These are phyloP conservation scores for Flaveria linearis DNA, from an alignment of 129 eudicot genomes.

Conservation along the genomic window DNA sequence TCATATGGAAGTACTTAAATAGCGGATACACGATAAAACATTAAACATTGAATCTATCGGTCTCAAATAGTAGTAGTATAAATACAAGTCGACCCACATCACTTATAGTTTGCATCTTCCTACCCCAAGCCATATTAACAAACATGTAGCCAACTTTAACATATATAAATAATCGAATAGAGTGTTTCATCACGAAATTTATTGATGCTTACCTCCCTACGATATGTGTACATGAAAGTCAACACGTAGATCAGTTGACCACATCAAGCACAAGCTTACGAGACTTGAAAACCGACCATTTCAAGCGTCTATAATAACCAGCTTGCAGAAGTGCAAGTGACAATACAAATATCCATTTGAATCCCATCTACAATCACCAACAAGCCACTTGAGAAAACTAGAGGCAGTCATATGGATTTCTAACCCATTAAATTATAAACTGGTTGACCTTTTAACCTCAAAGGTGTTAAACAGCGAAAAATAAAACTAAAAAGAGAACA, in stretches of 20 bases:
- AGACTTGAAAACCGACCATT: constrained; percentile 80
- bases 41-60: not conserved
- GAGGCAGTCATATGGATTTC: not conserved
- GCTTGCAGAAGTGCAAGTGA: constrained; percentile 76
- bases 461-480: not conserved
- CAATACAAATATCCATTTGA: constrained; percentile 80
- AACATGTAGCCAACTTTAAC: constrained; percentile 14
- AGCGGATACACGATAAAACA: not conserved
- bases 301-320: constrained; percentile 66
- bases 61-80: not conserved
- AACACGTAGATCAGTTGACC: constrained; percentile 49
- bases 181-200: constrained; percentile 10
- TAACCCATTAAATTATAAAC: not conserved
- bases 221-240: not conserved
- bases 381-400: not conserved
- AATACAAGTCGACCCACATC: not conserved
- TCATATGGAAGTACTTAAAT: not conserved
- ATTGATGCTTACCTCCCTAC: constrained; percentile 15
- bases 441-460: not conserved
- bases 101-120: not conserved
- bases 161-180: not conserved
- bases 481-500: not conserved
- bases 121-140: not conserved
- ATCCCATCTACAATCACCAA: constrained; percentile 64
- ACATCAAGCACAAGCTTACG: constrained; percentile 79